Evolutionary conservation across 768 basidiomycete genomes (phyloP).

Genomic region (Amanita pseudoporphyria): DNA sequence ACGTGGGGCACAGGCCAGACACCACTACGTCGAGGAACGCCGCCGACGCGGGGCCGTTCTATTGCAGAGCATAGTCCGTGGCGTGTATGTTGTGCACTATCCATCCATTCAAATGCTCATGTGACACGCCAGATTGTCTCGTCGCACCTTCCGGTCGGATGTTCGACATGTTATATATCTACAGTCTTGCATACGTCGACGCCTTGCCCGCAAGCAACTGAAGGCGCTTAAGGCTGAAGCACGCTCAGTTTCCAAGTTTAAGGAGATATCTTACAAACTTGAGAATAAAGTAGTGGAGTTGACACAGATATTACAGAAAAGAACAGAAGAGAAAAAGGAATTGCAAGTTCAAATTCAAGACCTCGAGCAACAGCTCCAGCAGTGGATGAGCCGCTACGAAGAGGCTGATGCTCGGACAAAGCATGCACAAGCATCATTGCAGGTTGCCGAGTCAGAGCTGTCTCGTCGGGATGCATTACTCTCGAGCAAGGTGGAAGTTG

Average conservation of each 20-base stretch:
- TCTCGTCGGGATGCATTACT: conserved; percentile 67
- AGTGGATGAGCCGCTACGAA: conserved; percentile 82
- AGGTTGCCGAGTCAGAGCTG: conserved; percentile 61
- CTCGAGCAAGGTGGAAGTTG: conserved; percentile 65
- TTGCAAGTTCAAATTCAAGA: conserved; percentile 65
- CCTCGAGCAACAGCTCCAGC: conserved; percentile 78
- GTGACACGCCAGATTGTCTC: conserved; percentile 34
- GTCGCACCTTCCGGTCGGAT: conserved; percentile 46
- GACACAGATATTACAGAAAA: conserved; percentile 85
- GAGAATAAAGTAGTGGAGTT: conserved; percentile 99
- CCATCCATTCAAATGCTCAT: not conserved
- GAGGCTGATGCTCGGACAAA: conserved; percentile 72
- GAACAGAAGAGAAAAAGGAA: conserved; percentile 86
- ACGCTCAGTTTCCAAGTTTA: conserved; percentile 95
- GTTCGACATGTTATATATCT: conserved; percentile 70
- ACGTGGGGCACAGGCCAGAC: conserved; percentile 67
- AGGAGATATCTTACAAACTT: conserved; percentile 93
- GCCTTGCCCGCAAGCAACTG: conserved; percentile 79
- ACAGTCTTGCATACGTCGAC: conserved; percentile 88
- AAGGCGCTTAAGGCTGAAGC: conserved; percentile 82
- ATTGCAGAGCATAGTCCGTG: conserved; percentile 80
- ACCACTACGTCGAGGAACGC: conserved; percentile 45
- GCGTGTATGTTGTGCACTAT: conserved; percentile 51
- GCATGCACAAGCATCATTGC: conserved; percentile 61
- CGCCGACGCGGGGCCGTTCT: conserved; percentile 52